Base-by-base conservation (phyloP, 805 yeast species). In the Metschnikowia similis region DNA sequence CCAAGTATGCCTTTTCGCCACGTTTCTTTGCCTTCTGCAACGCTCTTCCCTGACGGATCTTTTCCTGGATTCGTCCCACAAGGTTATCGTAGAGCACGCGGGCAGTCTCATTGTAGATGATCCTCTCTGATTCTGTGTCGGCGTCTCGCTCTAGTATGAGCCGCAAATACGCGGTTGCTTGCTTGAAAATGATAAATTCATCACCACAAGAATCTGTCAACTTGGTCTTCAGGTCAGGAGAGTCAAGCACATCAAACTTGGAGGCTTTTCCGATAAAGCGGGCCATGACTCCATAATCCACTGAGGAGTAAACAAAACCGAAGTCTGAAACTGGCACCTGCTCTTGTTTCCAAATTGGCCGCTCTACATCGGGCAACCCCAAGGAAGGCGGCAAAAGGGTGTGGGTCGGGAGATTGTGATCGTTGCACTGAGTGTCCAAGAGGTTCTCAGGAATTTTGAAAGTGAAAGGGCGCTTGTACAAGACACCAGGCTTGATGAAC, bases 241-340 rank as follows among this genome's bases (percentile, higher is more conserved):
- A 52, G 8, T 49, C 54, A 5, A 56, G 56, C n/a, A 58, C 68
- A 28, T 65, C 56, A 53, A 70, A 72, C 35, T 69, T 72, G 27
- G 67, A 61, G 0, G 76, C 73, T 31, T 62, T 68, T 6, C 76
- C 77, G 32, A 73, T 68, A 32, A 73, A 65, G 54, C 76, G 64
- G 11, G 75, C 74, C 48, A 64, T 69, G 5, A 73, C 67, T 38
- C 69, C 64, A 53, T 71, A 73, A 42, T 57, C 59, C 4, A 71
- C 60, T 8, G 66, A 63, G 8, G 72, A 61, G 53, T 71, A 74
- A 17, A 69, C 17, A 32, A 58, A 56, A 1, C 66, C 56, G 39
- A 70, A 66, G 56, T 71, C 76, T 32, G 60, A 61, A 8, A 65
- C 48, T 4, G 47, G 49, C 26, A 40, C 45, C 7, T 13, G 31